Evolutionary conservation across 495 filamentous ascomycete genomes (phyloP).

Genomic region (Parathielavia appendiculata): DNA sequence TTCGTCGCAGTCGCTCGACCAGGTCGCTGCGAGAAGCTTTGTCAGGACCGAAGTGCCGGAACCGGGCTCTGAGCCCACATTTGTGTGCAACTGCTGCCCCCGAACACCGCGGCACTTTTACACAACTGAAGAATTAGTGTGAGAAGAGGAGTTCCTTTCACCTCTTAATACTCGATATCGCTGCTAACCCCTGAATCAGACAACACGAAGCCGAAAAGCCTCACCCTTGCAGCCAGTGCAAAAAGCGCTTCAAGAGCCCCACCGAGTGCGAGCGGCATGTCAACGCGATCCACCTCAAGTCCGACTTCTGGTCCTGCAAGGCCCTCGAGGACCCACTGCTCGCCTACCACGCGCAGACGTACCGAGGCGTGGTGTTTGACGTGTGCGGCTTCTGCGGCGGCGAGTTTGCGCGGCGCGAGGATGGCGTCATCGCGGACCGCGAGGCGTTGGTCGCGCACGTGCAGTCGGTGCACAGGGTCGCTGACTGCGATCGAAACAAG

Average conservation of each 20-base stretch:
- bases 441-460: conserved; percentile 54
- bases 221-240: conserved; percentile 72
- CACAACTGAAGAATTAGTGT: conserved; percentile 65
- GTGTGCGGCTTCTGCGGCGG: conserved; percentile 83
- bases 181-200: conserved; percentile 23
- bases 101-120: conserved; percentile 83
- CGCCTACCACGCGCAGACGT: conserved; percentile 62
- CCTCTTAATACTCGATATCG: too few species aligned
- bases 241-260: conserved; percentile 84
- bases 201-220: conserved; percentile 75
- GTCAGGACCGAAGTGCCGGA: neutral
- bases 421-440: conserved; percentile 37
- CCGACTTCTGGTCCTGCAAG: conserved; percentile 80
- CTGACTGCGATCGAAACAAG: conserved; percentile 80
- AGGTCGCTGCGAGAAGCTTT: neutral
- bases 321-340: conserved; percentile 46
- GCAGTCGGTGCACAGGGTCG: conserved; percentile 69
- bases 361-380: conserved; percentile 46
- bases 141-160: too few species aligned
- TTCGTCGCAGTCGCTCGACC: conserved; percentile 9
- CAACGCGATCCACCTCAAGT: conserved; percentile 81
- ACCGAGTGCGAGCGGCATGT: conserved; percentile 87
- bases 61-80: conserved; percentile 1
- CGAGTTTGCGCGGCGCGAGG: conserved; percentile 61
- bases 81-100: conserved; percentile 78